These are phyloP conservation scores for Colletotrichum magnum DNA, from an alignment of 2,329 filamentous ascomycete species.

Conservation along the genomic window DNA sequence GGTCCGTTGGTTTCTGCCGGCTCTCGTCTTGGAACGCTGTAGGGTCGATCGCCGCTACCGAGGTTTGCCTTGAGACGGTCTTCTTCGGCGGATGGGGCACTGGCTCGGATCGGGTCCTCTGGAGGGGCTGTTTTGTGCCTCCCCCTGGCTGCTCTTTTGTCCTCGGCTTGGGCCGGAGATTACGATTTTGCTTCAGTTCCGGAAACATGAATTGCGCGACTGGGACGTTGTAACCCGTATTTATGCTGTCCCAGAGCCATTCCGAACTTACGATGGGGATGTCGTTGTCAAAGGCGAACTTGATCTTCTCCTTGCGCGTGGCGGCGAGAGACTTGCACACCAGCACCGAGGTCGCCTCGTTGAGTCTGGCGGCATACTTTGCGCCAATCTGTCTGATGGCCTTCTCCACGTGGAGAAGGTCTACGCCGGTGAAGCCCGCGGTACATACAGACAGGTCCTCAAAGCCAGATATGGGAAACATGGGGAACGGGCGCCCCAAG, in stretches of 20 bases:
- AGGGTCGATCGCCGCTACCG: slow-evolving; percentile 49
- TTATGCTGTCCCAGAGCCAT: slow-evolving; percentile 90
- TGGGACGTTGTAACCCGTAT: slow-evolving; percentile 64
- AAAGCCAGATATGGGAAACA: slow-evolving; percentile 80
- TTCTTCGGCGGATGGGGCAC: slow-evolving; percentile 19
- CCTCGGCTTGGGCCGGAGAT: slow-evolving; percentile 28
- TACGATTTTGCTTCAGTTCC: slow-evolving; percentile 51
- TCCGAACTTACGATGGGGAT: slow-evolving; percentile 85
- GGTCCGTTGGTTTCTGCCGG: neutral
- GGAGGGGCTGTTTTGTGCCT: slow-evolving; percentile 28
- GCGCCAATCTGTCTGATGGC: slow-evolving; percentile 83
- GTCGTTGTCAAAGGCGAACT: slow-evolving; percentile 79
- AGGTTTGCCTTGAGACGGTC: slow-evolving; percentile 44
- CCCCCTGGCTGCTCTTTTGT: slow-evolving; percentile 13
- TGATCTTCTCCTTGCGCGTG: slow-evolving; percentile 81
- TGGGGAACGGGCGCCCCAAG: slow-evolving; percentile 82
- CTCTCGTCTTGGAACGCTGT: slow-evolving; percentile 55
- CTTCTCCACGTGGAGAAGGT: slow-evolving; percentile 87
- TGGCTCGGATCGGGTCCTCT: slow-evolving; percentile 35
- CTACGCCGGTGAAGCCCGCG: slow-evolving; percentile 86
- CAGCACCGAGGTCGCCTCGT: slow-evolving; percentile 79
- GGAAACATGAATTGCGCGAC: slow-evolving; percentile 63
- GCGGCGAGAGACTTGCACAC: slow-evolving; percentile 74
- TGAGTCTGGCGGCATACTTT: slow-evolving; percentile 83
- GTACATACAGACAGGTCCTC: slow-evolving; percentile 80